These are phyloP conservation scores for Arachis stenosperma DNA, from an alignment of 306 rosid species.

Conservation along the genomic window DNA sequence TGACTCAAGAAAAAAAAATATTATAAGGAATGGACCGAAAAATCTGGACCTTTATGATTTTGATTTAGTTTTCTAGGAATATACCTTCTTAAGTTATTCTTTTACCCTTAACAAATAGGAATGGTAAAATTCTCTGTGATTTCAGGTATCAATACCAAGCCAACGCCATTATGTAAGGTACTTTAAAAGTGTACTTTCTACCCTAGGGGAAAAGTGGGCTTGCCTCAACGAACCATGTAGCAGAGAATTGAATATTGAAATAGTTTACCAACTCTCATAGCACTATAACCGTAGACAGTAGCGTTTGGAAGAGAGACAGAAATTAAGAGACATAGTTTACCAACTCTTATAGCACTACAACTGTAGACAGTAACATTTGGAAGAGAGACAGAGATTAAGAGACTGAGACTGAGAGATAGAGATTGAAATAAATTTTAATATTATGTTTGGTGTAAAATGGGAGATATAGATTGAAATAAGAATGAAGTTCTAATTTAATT, in stretches of 20 bases:
- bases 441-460: too few species aligned
- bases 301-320: too few species aligned
- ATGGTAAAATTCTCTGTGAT: conserved; percentile 16
- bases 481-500: too few species aligned
- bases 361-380: too few species aligned
- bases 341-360: too few species aligned
- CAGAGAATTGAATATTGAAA: conserved; percentile 58
- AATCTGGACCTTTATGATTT: background rate
- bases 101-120: background rate
- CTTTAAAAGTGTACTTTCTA: conserved; percentile 64
- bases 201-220: conserved; percentile 53
- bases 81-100: conserved; percentile 29
- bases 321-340: too few species aligned
- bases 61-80: conserved; percentile 4
- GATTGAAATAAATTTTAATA: too few species aligned
- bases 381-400: too few species aligned
- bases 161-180: conserved; percentile 83
- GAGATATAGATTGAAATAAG: too few species aligned
- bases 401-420: too few species aligned
- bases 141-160: conserved; percentile 98
- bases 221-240: conserved; percentile 59
- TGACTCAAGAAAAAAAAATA: background rate
- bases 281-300: too few species aligned
- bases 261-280: too few species aligned
- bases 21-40: background rate